Evolutionary conservation across 1,284 basidiomycete species (phyloP).

Genomic region (Irpex rosettiformis): DNA sequence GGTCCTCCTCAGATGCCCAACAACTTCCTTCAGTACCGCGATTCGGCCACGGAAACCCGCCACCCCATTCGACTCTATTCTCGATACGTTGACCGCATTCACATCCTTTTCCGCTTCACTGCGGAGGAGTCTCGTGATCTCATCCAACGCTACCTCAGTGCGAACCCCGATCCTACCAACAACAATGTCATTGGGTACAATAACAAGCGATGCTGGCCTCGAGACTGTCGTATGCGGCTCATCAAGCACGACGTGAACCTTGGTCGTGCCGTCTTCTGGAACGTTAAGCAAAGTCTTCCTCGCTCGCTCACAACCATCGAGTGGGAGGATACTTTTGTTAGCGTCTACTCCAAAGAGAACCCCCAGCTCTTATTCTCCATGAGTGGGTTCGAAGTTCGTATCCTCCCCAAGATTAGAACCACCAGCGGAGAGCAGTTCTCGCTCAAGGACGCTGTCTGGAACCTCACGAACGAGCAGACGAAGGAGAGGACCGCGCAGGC

Average conservation of each 20-base stretch:
- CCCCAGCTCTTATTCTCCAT: slow-evolving; percentile 98
- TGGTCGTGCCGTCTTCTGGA: slow-evolving; percentile 98
- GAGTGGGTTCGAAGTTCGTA: slow-evolving; percentile 97
- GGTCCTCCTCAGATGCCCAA: slow-evolving; percentile 94
- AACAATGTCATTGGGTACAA: slow-evolving; percentile 99
- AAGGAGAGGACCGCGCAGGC: slow-evolving; percentile 98
- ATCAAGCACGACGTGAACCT: slow-evolving; percentile 99
- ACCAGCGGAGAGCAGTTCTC: slow-evolving; percentile 96
- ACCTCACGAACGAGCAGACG: slow-evolving; percentile 91
- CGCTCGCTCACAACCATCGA: slow-evolving; percentile 97
- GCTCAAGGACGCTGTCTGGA: slow-evolving; percentile 97
- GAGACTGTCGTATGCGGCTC: slow-evolving; percentile 97
- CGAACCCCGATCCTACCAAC: slow-evolving; percentile 97
- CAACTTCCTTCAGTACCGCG: slow-evolving; percentile 94
- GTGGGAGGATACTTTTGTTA: slow-evolving; percentile 97
- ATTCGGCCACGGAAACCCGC: slow-evolving; percentile 88
- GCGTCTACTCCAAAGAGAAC: slow-evolving; percentile 97
- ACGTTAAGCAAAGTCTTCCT: slow-evolving; percentile 96
- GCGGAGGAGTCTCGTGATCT: slow-evolving; percentile 97
- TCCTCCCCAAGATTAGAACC: slow-evolving; percentile 92
- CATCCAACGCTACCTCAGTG: slow-evolving; percentile 95
- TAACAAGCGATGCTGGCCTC: slow-evolving; percentile 98
- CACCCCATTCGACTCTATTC: slow-evolving; percentile 96
- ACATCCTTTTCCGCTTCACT: slow-evolving; percentile 97
- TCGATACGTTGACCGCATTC: slow-evolving; percentile 90